These are phyloP conservation scores for Penicillium coprophilum DNA, from an alignment of 495 filamentous ascomycete species.

Conservation along the genomic window DNA sequence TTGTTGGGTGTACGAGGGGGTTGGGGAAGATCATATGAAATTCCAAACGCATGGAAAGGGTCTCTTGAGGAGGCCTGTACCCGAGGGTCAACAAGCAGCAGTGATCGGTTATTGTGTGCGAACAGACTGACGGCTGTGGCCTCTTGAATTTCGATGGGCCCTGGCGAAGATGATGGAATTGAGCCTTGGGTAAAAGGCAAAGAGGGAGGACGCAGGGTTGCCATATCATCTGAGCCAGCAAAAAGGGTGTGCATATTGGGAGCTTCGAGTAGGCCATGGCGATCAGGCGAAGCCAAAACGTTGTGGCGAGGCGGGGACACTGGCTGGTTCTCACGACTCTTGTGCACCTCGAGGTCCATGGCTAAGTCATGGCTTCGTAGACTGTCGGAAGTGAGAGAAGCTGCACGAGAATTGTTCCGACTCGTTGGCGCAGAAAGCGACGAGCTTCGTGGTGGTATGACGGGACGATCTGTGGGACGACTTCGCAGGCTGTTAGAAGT, in stretches of 20 bases:
- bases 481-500: conserved; percentile 55
- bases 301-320: conserved; percentile 28
- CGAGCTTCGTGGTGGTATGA: conserved; percentile 59
- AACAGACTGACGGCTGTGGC: conserved; percentile 80
- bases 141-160: conserved; percentile 61
- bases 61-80: conserved; percentile 34
- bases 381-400: conserved; percentile 60
- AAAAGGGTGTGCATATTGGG: conserved; percentile 31
- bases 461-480: conserved; percentile 45
- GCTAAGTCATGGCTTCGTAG: conserved; percentile 57
- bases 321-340: conserved; percentile 25
- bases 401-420: conserved; percentile 62
- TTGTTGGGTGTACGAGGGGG: conserved; percentile 38
- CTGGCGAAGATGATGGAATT: conserved; percentile 51
- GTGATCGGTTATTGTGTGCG: conserved; percentile 82
- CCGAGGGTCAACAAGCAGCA: conserved; percentile 74
- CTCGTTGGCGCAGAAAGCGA: conserved; percentile 73
- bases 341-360: conserved; percentile 36
- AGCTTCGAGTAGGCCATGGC: conserved; percentile 16
- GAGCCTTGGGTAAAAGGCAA: conserved; percentile 48
- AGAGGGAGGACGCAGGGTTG: conserved; percentile 45
- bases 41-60: conserved; percentile 23
- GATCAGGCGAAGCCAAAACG: conserved; percentile 13
- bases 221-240: conserved; percentile 37
- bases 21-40: conserved; percentile 14